Evolutionary conservation across 2,329 filamentous ascomycete species (phyloP), one percentile per base, ranked within the genome.

Genomic region (Talaromyces sp.): DNA sequence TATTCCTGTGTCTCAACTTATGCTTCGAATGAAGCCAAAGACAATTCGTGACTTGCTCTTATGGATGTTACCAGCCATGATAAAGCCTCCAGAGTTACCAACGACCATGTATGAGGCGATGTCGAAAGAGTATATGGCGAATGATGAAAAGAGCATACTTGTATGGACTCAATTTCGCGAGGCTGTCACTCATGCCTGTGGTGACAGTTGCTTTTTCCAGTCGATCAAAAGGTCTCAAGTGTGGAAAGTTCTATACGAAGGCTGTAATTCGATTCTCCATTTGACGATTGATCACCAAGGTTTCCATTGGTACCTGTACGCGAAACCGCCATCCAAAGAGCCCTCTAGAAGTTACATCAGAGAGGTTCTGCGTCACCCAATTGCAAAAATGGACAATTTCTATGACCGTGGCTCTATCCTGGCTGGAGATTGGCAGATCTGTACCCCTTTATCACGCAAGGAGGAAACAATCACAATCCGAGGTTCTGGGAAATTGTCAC

Each of bases 251-350:
- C 53, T 66, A 4, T 76, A 75, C 44, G 67, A 72, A 34, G 69
- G 73, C 14, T 61, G 58, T 18, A 34, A 59, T 42, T 68, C 69
- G 9, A 59, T 57, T 59, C 62, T 76, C 55, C 64, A 68, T 14
- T 64, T 75, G 58, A 64, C 70, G 2, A 69, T 76, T 36, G 63
- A 61, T 12, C 18, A 55, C n/a, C 53, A 62, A 12, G 62, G 60
- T 9, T 51, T 78, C 7, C 69, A 76, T 59, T 86, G 85, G 82
- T 70, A 76, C 0, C 63, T 86, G 4, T 84, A 77, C 65, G 77
- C 79, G 12, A 79, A 78, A 40, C 72, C 80, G n/a, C 69, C 74
- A 0, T 59, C 66, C 4, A 64, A 69, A 14, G 70, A 78, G 33
- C 74, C 78, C 2, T 72, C 74, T 0, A 73, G 76, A 30, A 78